A percentile compares a stretch with the other conserved stretches of the same genome.
These are phyloP conservation scores for Mortierella sp. DNA, from an alignment of 371 early-diverging fungal genomes.

Conservation along the genomic window DNA sequence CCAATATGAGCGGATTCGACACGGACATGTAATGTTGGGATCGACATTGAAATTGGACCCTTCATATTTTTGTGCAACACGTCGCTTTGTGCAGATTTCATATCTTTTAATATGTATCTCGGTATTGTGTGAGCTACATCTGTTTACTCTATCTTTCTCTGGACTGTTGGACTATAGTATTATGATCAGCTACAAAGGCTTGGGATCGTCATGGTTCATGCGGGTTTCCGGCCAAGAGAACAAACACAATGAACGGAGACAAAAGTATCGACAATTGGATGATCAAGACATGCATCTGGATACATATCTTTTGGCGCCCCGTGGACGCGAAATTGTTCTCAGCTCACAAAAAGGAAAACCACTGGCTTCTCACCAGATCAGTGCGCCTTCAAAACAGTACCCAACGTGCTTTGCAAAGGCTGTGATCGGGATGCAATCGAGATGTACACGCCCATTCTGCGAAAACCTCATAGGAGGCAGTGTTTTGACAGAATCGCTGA, in stretches of 20 bases:
- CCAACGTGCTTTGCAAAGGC: conserved; percentile 52
- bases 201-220: conserved; percentile 47
- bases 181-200: conserved; percentile 31
- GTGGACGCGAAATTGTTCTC: conserved; percentile 42
- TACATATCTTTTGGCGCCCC: conserved; percentile 29
- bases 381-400: conserved; percentile 28
- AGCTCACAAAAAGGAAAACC: conserved; percentile 4
- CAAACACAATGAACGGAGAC: conserved; percentile 14
- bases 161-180: conserved; percentile 10
- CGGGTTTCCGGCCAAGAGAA: conserved; percentile 30
- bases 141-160: too few relatives aligned
- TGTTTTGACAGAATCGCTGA: conserved; percentile 27
- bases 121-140: too few relatives aligned
- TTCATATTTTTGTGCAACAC: too few relatives aligned
- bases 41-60: too few relatives aligned
- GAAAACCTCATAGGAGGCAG: conserved; percentile 42
- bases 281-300: conserved; percentile 20
- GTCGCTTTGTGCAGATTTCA: too few relatives aligned
- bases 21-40: too few relatives aligned
- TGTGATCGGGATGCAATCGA: conserved; percentile 41
- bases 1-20: background rate
- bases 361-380: conserved; percentile 19
- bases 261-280: conserved; percentile 14
- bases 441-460: conserved; percentile 48
- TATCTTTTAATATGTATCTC: too few relatives aligned